phyloP scores from a whole-genome alignment of 805 yeast species.

The Ascoidea asiatica region DNA sequence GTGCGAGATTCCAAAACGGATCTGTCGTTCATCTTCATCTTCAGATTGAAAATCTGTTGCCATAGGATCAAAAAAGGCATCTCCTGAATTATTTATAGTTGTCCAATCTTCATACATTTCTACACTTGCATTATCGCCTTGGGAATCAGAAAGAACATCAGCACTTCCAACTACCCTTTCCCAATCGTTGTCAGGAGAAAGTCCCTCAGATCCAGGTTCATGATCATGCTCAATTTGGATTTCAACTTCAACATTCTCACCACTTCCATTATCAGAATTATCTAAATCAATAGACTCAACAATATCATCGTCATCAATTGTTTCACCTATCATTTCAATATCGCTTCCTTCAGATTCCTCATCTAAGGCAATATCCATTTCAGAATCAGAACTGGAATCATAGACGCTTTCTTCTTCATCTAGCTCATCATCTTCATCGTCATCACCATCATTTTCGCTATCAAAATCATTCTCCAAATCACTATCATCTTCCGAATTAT shows the following conservation, averaged over 20 bases:
- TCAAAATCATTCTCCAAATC: slow-evolving; percentile 24
- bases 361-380: slow-evolving; percentile 14
- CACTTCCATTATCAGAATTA: slow-evolving; percentile 1
- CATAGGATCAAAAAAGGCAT: too few species aligned
- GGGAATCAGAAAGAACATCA: too few species aligned
- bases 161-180: too few species aligned
- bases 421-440: slow-evolving; percentile 17
- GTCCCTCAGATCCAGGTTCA: slow-evolving; percentile 11
- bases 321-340: too few species aligned
- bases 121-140: too few species aligned
- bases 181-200: too few species aligned
- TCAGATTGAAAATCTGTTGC: too few species aligned
- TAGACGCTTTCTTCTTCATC: slow-evolving; percentile 19
- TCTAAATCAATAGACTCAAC: slow-evolving; percentile 1
- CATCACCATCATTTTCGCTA: slow-evolving; percentile 20
- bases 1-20: slow-evolving; percentile 9
- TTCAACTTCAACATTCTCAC: slow-evolving; percentile 1
- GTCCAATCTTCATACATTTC: too few species aligned
- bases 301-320: slow-evolving; percentile 12
- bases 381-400: neutral
- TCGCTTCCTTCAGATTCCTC: slow-evolving; percentile 17
- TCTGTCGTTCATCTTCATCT: slow-evolving; percentile 12
- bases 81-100: too few species aligned
- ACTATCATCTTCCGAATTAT: slow-evolving; percentile 47
- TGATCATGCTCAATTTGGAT: slow-evolving; percentile 10